Conservation (phyloP, 2,329 filamentous ascomycete species). For the Neofusicoccum sp. region DNA sequence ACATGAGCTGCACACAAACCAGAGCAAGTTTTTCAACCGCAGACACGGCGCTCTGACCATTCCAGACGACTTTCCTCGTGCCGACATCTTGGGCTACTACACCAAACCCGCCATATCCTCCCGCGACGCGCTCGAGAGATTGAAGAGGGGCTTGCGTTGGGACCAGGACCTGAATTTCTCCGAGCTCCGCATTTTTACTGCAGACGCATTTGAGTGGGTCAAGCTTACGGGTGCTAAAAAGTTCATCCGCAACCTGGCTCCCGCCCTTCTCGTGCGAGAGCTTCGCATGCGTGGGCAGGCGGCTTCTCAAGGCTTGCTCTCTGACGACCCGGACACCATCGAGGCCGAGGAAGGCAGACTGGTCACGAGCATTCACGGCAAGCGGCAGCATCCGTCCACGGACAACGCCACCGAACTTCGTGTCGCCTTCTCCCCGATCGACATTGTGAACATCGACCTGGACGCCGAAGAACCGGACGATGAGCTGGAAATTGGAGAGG, state of each 20-base stretch:
- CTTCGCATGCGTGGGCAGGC: conserved; percentile 40
- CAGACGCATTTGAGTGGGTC: conserved; percentile 83
- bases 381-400: conserved; percentile 68
- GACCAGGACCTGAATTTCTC: conserved; percentile 62
- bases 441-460: conserved; percentile 76
- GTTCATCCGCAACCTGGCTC: conserved; percentile 76
- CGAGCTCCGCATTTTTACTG: conserved; percentile 70
- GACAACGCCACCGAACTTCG: conserved; percentile 76
- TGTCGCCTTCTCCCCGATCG: conserved; percentile 71
- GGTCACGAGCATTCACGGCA: conserved; percentile 65
- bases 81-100: conserved; percentile 80
- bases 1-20: conserved; percentile 79
- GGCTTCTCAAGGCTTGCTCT: not conserved
- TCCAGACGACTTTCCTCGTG: conserved; percentile 76
- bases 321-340: conserved; percentile 35
- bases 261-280: conserved; percentile 67
- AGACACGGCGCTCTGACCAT: conserved; percentile 73
- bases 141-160: conserved; percentile 59
- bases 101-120: conserved; percentile 80
- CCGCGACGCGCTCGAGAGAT: conserved; percentile 52
- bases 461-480: conserved; percentile 71
- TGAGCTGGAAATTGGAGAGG: conserved; percentile 43
- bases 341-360: conserved; percentile 52
- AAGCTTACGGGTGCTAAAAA: conserved; percentile 77
- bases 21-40: conserved; percentile 73